Evolutionary conservation across 805 yeast species (phyloP).

Genomic region (Grigorovia humatica): DNA sequence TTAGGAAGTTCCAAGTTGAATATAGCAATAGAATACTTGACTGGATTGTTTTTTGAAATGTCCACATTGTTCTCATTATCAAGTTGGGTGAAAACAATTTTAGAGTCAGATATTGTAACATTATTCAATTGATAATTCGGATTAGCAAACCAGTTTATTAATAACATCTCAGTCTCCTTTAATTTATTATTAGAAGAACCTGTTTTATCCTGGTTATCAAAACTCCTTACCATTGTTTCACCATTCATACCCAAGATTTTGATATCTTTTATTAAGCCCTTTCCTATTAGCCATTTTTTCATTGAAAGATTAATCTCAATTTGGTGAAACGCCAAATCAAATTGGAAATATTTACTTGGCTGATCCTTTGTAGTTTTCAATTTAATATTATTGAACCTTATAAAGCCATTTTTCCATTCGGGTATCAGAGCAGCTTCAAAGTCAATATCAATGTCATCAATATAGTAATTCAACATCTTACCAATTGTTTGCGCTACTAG

Average conservation of each 20-base stretch:
- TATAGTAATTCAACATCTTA: constrained; percentile 51
- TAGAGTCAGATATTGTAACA: constrained; percentile 31
- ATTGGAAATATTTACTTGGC: constrained; percentile 40
- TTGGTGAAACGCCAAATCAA: constrained; percentile 71
- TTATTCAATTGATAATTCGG: constrained; percentile 34
- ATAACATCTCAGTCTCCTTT: constrained; percentile 22
- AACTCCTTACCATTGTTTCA: constrained; percentile 27
- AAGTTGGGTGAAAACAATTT: constrained; percentile 18
- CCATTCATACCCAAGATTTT: constrained; percentile 81
- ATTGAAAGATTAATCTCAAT: constrained; percentile 72
- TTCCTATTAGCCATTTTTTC: constrained; percentile 76
- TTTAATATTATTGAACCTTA: constrained; percentile 66
- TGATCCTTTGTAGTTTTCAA: constrained; percentile 36
- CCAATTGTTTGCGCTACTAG: constrained; percentile 75
- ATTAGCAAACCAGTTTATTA: constrained; percentile 26
- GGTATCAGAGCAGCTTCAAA: constrained; percentile 90
- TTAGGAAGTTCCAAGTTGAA: constrained; percentile 59
- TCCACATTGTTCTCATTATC: constrained; percentile 8
- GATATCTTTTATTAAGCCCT: constrained; percentile 71
- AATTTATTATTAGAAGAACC: too few species aligned
- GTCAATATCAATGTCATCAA: constrained; percentile 62
- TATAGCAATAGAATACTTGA: constrained; percentile 35
- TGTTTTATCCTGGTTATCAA: constrained; percentile 39
- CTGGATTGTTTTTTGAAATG: not conserved
- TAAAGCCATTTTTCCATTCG: constrained; percentile 80